Evolutionary conservation across 495 filamentous ascomycete species (phyloP).

Genomic region (Trichodelitschia bisporula): DNA sequence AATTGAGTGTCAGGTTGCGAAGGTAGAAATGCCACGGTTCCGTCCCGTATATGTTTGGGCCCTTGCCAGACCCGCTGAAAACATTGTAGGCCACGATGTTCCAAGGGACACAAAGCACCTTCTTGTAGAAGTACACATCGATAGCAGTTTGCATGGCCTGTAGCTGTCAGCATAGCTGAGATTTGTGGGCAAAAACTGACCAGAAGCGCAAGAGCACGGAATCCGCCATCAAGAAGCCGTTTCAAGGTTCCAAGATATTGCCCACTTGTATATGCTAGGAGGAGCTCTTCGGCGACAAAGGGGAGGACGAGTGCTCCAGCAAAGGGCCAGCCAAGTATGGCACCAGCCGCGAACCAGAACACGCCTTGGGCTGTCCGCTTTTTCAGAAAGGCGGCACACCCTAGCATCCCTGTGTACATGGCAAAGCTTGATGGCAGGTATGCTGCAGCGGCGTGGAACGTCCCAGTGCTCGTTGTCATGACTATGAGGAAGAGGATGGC

Average conservation of each 20-base stretch:
- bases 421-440: conserved; percentile 89
- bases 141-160: conserved; percentile 34
- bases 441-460: conserved; percentile 71
- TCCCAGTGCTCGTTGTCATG: conserved; percentile 57
- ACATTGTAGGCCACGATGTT: conserved; percentile 95
- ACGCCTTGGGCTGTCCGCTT: conserved; percentile 61
- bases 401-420: conserved; percentile 84
- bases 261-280: conserved; percentile 31
- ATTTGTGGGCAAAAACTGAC: too few relatives aligned
- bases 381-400: conserved; percentile 70
- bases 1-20: conserved; percentile 77
- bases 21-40: conserved; percentile 97
- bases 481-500: conserved; percentile 61
- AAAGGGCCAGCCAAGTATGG: conserved; percentile 89
- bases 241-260: conserved; percentile 7
- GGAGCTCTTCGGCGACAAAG: conserved; percentile 49
- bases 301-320: conserved; percentile 61
- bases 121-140: conserved; percentile 64
- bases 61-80: conserved; percentile 48
- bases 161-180: conserved; percentile 7
- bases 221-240: neutral
- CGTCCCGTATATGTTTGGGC: conserved; percentile 84
- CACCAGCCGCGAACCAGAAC: conserved; percentile 78
- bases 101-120: conserved; percentile 52
- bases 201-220: too few relatives aligned